Evolutionary conservation across 2,329 filamentous ascomycete species (phyloP).

Genomic region (Huntiella bhutanensis): DNA sequence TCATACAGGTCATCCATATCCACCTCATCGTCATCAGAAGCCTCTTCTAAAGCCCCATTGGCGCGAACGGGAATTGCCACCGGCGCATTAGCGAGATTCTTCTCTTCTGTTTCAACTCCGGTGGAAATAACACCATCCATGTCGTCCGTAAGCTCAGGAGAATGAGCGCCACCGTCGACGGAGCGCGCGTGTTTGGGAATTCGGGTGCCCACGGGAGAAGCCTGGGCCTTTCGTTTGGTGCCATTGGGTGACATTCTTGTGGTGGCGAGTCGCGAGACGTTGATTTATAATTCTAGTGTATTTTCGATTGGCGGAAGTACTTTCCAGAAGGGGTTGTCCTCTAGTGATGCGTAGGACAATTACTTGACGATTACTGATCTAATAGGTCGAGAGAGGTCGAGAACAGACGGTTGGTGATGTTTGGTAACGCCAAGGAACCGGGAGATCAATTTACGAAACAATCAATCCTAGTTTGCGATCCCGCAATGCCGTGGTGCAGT

Average conservation of each 20-base stretch:
- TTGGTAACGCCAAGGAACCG: no score
- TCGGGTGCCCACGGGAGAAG: conserved; percentile 16
- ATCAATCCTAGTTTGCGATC: no score
- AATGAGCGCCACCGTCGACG: conserved; percentile 28
- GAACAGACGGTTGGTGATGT: no score
- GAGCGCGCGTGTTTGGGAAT: conserved; percentile 25
- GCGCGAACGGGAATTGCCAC: conserved; percentile 5
- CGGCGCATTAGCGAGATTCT: background rate
- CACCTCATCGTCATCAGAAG: background rate
- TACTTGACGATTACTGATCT: no score
- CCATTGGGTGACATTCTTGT: conserved; percentile 23
- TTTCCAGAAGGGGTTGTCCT: no score
- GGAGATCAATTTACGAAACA: no score
- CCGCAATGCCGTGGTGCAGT: no score
- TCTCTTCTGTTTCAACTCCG: no score
- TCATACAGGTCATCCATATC: conserved; percentile 20
- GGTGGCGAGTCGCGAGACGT: background rate
- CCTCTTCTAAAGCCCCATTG: background rate
- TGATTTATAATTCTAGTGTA: no score
- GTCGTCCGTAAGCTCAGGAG: conserved; percentile 21
- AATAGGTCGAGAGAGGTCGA: no score
- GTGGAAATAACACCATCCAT: background rate
- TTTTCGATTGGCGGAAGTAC: no score
- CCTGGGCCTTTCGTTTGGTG: conserved; percentile 34
- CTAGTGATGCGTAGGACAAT: no score